Evolutionary conservation across 1,284 basidiomycete species (phyloP).

Genomic region (Ustilago curta): DNA sequence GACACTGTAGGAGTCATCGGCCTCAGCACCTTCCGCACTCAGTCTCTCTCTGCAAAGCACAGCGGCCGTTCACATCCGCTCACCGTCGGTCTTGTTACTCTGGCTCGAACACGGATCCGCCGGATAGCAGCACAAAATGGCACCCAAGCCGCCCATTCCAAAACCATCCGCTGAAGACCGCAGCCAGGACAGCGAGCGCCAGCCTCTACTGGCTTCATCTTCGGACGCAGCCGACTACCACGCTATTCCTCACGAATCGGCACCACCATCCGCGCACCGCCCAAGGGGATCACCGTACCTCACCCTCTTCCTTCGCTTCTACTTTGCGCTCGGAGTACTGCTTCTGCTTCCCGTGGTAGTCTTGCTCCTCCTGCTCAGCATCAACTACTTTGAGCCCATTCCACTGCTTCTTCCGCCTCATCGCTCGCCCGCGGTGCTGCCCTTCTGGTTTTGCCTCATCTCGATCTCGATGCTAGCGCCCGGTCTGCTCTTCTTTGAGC

Average conservation of each 20-base stretch:
- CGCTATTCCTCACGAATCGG: constrained; percentile 17
- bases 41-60: not conserved
- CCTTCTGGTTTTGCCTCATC: constrained; percentile 53
- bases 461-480: constrained; percentile 49
- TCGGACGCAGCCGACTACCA: constrained; percentile 20
- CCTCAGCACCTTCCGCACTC: not conserved
- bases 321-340: constrained; percentile 41
- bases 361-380: constrained; percentile 41
- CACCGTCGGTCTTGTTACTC: not conserved
- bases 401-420: constrained; percentile 50
- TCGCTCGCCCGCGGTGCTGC: constrained; percentile 42
- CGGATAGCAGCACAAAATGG: constrained; percentile 14
- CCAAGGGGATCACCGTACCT: constrained; percentile 38
- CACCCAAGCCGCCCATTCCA: constrained; percentile 13
- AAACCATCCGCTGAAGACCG: constrained; percentile 14
- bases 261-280: constrained; percentile 10
- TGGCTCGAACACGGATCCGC: constrained; percentile 6
- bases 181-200: constrained; percentile 28
- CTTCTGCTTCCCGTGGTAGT: constrained; percentile 41
- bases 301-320: constrained; percentile 37
- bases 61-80: not conserved
- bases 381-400: constrained; percentile 51
- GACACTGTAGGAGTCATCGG: not conserved
- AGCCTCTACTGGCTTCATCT: constrained; percentile 29
- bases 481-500: constrained; percentile 55